Base-by-base conservation (phyloP, 306 rosid species). In the Hippophae tibetana region DNA sequence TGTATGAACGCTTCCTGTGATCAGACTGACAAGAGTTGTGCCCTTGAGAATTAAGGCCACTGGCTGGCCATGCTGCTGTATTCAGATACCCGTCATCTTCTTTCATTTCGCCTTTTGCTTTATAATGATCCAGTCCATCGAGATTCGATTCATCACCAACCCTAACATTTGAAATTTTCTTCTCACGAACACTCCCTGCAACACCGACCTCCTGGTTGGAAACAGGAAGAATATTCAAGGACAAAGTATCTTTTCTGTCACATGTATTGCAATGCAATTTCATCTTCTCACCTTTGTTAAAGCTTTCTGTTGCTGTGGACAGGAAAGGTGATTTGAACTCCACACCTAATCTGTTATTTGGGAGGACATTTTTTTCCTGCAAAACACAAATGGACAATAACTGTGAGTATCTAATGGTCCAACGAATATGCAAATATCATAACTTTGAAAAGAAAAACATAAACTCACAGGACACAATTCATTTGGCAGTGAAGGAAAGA, bases 351-450 rank as follows among this genome's bases (percentile, higher is more conserved):
- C 58, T 61, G 72, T 54, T 54, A 73, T 65, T 84, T 9, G 40
- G 70, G 44, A 67, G 63, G 57, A 71, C 25, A n/a, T 26, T 63
- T 76, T 68, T 84, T 69, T 64, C 73, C 94, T 83, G 89, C 85
- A 79, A 48, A 62, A 62, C 41, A 55, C 57, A 49, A 23, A 14
- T 5, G 6, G 41, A 59, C 10, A 14, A 14, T 7, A 2, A 1
- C 4, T 26, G 26, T 3, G 7, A 18, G 10, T n/a, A 14, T 54
- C 12, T 1, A 55, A 38, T 3, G 38, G 38, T 31, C 38, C 5
- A 31, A 31, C 5, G 45, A 52, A 44, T 5, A 50, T 8, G 13
- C 7, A 5, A 10, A 50, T 13, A 51, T 11, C 31, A 13, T 42
- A 52, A 25, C 7, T 53, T 41, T 13, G 42, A 52, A 14, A 7